Conservation (phyloP, 257 asterid genomes). For the Cordia subcordata region DNA sequence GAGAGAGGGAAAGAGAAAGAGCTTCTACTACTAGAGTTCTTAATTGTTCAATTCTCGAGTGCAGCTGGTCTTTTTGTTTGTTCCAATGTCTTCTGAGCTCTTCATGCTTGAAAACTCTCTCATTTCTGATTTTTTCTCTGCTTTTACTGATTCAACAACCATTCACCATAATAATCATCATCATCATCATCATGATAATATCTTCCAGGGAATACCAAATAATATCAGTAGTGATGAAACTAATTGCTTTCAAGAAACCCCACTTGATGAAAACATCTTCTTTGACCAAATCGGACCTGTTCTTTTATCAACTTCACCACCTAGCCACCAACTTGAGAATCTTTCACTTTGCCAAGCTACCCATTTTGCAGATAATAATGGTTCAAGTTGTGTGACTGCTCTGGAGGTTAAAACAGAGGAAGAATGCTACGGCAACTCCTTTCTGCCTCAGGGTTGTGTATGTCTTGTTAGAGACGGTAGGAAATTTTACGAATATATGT, state of each 20-base stretch:
- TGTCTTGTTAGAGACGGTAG: no score
- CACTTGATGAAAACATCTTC: conserved; percentile 18
- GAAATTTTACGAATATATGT: no score
- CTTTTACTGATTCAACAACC: conserved; percentile 32
- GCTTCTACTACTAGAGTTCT: neutral
- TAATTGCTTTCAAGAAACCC: conserved; percentile 16
- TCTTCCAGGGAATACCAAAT: conserved; percentile 30
- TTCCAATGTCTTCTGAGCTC: conserved; percentile 65
- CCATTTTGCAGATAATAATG: conserved; percentile 22
- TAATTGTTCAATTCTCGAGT: no score
- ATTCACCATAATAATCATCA: conserved; percentile 7
- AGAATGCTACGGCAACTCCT: conserved; percentile 20
- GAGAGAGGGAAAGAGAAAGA: neutral
- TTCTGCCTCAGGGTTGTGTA: conserved; percentile 24
- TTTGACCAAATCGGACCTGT: conserved; percentile 38
- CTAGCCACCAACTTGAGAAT: conserved; percentile 49
- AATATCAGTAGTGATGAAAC: conserved; percentile 2
- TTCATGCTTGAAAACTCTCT: conserved; percentile 45
- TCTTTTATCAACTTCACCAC: conserved; percentile 58
- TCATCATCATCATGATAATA: conserved; percentile 4
- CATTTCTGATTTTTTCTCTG: conserved; percentile 52
- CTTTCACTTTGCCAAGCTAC: conserved; percentile 33
- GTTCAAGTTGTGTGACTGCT: conserved; percentile 25
- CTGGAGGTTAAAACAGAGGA: conserved; percentile 54
- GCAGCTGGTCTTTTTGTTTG: no score